A percentile compares a stretch with the other conserved stretches of the same genome.
These are phyloP conservation scores for Phycomyces nitens DNA, from an alignment of 192 early-diverging fungal species.

Conservation along the genomic window DNA sequence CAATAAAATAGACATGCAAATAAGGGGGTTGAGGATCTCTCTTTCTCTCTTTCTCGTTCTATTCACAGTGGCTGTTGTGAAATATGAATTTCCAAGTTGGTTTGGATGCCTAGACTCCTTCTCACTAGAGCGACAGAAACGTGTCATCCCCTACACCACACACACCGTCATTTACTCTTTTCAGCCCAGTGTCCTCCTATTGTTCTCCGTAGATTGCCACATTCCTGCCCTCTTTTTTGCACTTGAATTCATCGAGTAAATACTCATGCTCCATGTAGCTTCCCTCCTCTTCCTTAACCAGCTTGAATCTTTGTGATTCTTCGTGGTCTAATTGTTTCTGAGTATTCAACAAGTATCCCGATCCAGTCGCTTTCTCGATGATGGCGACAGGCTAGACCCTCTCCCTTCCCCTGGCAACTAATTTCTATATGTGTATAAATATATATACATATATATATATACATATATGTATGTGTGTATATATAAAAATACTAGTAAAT, in stretches of 20 bases:
- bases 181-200: not conserved
- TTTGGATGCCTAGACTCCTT: conserved; percentile 2
- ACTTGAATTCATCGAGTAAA: no score
- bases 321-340: not conserved
- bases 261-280: not conserved
- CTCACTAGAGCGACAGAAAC: not conserved
- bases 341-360: not conserved
- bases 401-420: no score
- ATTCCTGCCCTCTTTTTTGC: not conserved
- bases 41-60: not conserved
- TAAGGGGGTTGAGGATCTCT: no score
- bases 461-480: no score
- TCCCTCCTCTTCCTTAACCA: not conserved
- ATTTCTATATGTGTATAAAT: no score
- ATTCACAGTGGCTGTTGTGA: not conserved
- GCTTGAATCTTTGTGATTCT: not conserved
- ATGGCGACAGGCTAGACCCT: conserved; percentile 1
- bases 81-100: no score
- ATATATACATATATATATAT: no score
- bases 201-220: conserved; percentile 1
- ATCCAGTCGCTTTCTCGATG: not conserved
- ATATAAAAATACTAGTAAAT: no score
- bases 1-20: not conserved
- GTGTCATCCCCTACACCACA: conserved; percentile 2
- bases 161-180: not conserved